Evolutionary conservation across 176 grass and related monocot genomes (phyloP).

Genomic region (Bonia amplexicaulis): DNA sequence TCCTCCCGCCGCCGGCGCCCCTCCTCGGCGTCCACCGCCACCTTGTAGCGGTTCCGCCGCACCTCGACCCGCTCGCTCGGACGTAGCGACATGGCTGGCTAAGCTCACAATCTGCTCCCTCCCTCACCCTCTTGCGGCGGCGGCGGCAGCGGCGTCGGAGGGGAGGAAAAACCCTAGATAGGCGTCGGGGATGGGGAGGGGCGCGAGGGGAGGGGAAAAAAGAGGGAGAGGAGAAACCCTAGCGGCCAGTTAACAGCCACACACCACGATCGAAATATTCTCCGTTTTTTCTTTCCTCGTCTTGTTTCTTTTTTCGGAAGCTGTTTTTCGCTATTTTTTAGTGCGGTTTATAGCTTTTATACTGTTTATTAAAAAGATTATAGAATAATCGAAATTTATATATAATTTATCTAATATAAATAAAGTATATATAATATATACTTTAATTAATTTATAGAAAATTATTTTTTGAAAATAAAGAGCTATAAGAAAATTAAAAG

Average conservation of each 20-base stretch:
- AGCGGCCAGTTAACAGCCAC: constrained; percentile 33
- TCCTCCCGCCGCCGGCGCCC: constrained; percentile 86
- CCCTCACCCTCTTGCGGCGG: not conserved
- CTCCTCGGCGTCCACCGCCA: constrained; percentile 89
- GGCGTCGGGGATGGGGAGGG: constrained; percentile 21
- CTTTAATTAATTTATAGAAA: too few relatives aligned
- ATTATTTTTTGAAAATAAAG: too few relatives aligned
- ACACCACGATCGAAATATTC: constrained; percentile 53
- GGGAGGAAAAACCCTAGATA: constrained; percentile 60
- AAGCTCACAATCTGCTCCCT: not conserved
- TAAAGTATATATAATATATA: too few relatives aligned
- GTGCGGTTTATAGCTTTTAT: too few relatives aligned
- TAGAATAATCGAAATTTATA: too few relatives aligned
- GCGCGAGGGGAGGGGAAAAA: not conserved
- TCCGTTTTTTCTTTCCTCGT: not conserved
- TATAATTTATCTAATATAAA: too few relatives aligned
- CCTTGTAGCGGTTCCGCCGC: constrained; percentile 88
- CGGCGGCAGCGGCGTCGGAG: not conserved
- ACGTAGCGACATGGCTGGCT: constrained; percentile 61
- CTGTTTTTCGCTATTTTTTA: too few relatives aligned
- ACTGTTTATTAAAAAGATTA: too few relatives aligned
- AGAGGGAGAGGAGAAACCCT: constrained; percentile 56
- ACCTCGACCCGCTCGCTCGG: constrained; percentile 73
- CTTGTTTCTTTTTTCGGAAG: not conserved
- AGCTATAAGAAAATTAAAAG: too few relatives aligned